These are phyloP conservation scores for Cyamopsis tetragonoloba DNA, from an alignment of 306 rosid genomes.

Conservation along the genomic window DNA sequence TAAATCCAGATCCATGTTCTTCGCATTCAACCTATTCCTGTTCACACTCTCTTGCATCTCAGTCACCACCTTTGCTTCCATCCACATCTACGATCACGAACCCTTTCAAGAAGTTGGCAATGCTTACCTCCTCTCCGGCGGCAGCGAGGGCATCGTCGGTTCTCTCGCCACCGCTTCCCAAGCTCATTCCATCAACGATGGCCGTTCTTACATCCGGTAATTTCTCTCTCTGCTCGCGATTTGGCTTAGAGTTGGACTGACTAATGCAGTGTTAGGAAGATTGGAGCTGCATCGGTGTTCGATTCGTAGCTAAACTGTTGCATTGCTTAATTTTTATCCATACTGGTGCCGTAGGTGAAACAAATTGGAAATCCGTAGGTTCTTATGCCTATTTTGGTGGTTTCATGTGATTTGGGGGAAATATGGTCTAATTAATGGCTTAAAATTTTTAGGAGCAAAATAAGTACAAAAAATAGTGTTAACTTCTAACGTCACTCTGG, in stretches of 20 bases:
- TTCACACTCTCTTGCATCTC: conserved; percentile 15
- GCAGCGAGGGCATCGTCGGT: conserved; percentile 84
- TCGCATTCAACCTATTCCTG: not conserved
- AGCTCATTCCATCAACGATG: conserved; percentile 35
- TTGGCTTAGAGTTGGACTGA: not conserved
- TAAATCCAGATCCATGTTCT: conserved; percentile 18
- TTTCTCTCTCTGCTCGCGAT: not conserved
- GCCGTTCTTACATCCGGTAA: conserved; percentile 67
- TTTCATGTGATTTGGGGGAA: not conserved
- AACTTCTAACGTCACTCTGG: not conserved
- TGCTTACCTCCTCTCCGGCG: conserved; percentile 87
- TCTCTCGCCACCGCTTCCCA: conserved; percentile 29
- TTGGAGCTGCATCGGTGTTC: not conserved
- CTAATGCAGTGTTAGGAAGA: not conserved
- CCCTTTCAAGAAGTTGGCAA: conserved; percentile 75
- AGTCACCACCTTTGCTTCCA: conserved; percentile 54
- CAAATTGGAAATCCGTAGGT: not conserved
- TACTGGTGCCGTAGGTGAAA: not conserved
- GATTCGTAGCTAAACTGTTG: not conserved
- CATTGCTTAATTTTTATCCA: not conserved
- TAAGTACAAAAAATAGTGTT: not conserved
- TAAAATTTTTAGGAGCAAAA: not conserved
- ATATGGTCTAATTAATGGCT: not conserved
- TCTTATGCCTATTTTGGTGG: not conserved
- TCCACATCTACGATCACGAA: conserved; percentile 64